Evolutionary conservation across 179 eudicot genomes (phyloP), one percentile per base, ranked within the genome.

Genomic region (Spergularia azorica): DNA sequence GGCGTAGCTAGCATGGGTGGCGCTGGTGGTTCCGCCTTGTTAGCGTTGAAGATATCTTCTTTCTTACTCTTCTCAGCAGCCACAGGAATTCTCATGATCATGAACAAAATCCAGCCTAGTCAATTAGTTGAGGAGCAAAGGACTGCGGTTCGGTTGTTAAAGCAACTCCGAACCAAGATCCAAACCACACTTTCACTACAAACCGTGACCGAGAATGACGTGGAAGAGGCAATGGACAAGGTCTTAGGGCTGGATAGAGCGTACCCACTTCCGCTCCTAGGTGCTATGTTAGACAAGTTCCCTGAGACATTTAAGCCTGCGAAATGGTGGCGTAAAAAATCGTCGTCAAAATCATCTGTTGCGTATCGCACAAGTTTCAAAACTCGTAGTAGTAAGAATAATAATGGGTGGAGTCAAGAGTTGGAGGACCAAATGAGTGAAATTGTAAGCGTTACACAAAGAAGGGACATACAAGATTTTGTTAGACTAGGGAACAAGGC

Each of bases 401-500:
- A 4, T 5, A 89, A 87, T 54, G 91, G 92, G 0, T 90, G 93
- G 95, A 84, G 78, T 77, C 64, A 39, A 18, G 75, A 74, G 26
- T 63, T 88, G 75, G 91, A 91, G 76, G 87, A 79, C 38, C 89
- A 87, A 36, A 75, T 89, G 83, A 86, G 77, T 26, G 86, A 86
- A 32, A 71, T 89, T 0, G 78, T 81, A 9, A 72, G 66, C 2
- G 81, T 84, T 6, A 73, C 87, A 13, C 65, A 81, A 18, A 75
- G n/a, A 14, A 89, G 79, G 10, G 91, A 89, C 67, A 72, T 76
- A 56, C 84, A 77, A 16, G 92, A 91, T 38, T 89, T 87, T 77
- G 62, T 79, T 61, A 85, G 76, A 18, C 67, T 89, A 61, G 90
- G 88, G 6, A 79, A 76, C 36, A 90, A 86, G 67, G 92, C 89